Evolutionary conservation across 2,329 filamentous ascomycete species (phyloP).

Genomic region (Exserohilum rostratum): DNA sequence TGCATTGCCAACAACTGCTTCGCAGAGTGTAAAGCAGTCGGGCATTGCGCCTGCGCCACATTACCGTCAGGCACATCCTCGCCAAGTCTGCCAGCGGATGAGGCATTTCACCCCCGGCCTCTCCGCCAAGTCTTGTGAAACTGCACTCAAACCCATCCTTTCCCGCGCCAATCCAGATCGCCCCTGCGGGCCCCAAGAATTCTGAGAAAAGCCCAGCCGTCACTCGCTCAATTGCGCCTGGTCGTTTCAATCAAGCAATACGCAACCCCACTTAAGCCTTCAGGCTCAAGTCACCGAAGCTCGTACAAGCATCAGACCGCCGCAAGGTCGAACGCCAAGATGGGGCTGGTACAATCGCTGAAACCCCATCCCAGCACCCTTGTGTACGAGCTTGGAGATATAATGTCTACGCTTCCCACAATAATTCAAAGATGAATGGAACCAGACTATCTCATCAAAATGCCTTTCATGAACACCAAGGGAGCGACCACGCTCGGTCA

Average conservation of each 20-base stretch:
- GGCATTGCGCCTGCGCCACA: neutral
- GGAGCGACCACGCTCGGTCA: constrained; percentile 43
- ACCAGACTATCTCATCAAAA: constrained; percentile 45
- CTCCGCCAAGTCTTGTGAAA: constrained; percentile 28
- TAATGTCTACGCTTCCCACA: constrained; percentile 8
- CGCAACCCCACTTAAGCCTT: constrained; percentile 11
- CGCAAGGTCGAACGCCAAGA: constrained; percentile 32
- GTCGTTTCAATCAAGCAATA: constrained; percentile 25
- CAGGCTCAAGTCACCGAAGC: constrained; percentile 9
- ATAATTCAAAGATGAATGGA: constrained; percentile 32
- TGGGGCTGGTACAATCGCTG: constrained; percentile 23
- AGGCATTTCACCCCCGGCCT: constrained; percentile 18
- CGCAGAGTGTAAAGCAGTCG: neutral
- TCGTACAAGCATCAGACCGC: constrained; percentile 19
- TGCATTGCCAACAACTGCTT: neutral
- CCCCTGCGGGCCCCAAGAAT: constrained; percentile 17
- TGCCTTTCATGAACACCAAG: constrained; percentile 42
- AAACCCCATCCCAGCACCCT: constrained; percentile 20
- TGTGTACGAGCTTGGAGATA: constrained; percentile 11
- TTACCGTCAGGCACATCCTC: neutral
- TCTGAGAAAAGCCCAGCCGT: constrained; percentile 11
- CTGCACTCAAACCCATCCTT: constrained; percentile 21
- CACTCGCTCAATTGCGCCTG: constrained; percentile 5
- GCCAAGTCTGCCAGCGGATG: constrained; percentile 4
- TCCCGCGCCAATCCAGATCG: constrained; percentile 12